Evolutionary conservation across 148 eudicot species (phyloP).

Genomic region (Camellia granthamiana): DNA sequence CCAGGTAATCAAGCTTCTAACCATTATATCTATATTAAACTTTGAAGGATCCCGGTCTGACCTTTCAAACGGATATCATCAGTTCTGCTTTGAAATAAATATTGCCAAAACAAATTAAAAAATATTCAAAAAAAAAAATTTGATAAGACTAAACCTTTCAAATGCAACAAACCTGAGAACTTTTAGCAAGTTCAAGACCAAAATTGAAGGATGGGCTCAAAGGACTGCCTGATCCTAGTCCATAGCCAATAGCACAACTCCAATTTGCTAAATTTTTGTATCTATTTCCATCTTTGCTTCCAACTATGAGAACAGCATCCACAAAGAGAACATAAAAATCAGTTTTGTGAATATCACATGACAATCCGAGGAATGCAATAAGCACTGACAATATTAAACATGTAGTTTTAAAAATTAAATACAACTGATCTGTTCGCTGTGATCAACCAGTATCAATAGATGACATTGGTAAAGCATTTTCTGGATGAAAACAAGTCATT

Average conservation of each 20-base stretch:
- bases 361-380: background rate
- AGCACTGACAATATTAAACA: background rate
- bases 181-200: constrained; percentile 81
- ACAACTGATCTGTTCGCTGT: background rate
- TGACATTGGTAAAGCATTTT: background rate
- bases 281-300: constrained; percentile 44
- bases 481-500: background rate
- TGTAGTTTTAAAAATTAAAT: background rate
- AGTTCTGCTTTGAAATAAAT: background rate
- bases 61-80: constrained; percentile 1
- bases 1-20: background rate
- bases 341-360: background rate
- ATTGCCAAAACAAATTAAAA: background rate
- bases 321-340: constrained; percentile 4
- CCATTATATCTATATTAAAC: background rate
- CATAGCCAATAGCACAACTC: constrained; percentile 91
- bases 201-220: constrained; percentile 94
- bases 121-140: background rate
- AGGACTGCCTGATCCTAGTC: constrained; percentile 77
- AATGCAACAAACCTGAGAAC: constrained; percentile 61
- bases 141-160: background rate
- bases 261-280: constrained; percentile 66
- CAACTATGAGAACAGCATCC: constrained; percentile 35
- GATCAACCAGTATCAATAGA: background rate
- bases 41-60: background rate